These are phyloP conservation scores for Xylaria sp. DNA, from an alignment of 2,329 filamentous ascomycete genomes.

Conservation along the genomic window DNA sequence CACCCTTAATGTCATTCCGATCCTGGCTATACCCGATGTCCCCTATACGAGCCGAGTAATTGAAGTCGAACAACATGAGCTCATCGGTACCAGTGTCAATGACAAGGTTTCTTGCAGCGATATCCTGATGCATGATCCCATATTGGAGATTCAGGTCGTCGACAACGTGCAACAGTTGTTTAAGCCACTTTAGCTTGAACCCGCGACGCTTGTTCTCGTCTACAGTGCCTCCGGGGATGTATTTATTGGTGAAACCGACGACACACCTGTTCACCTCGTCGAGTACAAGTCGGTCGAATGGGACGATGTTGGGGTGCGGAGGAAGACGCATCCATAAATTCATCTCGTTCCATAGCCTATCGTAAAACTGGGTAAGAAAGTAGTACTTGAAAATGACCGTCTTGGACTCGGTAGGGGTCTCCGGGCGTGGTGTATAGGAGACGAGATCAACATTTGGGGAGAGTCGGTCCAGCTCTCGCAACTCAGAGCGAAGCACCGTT, in stretches of 20 bases:
- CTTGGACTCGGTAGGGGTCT: neutral
- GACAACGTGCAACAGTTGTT: slow-evolving; percentile 12
- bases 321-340: slow-evolving; percentile 20
- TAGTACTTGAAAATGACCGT: slow-evolving; percentile 17
- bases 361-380: neutral
- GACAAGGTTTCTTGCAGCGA: slow-evolving; percentile 18
- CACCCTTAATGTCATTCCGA: slow-evolving; percentile 14
- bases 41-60: slow-evolving; percentile 1
- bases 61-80: slow-evolving; percentile 20
- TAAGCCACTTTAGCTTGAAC: slow-evolving; percentile 19
- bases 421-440: slow-evolving; percentile 1
- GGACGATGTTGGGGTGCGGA: slow-evolving; percentile 12
- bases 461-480: slow-evolving; percentile 13
- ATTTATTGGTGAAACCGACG: slow-evolving; percentile 17
- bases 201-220: slow-evolving; percentile 5
- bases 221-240: slow-evolving; percentile 12
- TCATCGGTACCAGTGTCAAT: neutral
- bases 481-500: slow-evolving; percentile 11
- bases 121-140: slow-evolving; percentile 13
- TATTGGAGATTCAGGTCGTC: slow-evolving; percentile 15
- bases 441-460: slow-evolving; percentile 10
- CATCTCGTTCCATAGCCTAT: slow-evolving; percentile 11
- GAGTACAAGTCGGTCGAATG: slow-evolving; percentile 19
- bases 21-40: slow-evolving; percentile 1
- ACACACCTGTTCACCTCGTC: slow-evolving; percentile 5